Percentiles rank a stretch among this genome's conserved stretches.
Conservation (phyloP, 495 filamentous ascomycete genomes). For the Cercophora samala region DNA sequence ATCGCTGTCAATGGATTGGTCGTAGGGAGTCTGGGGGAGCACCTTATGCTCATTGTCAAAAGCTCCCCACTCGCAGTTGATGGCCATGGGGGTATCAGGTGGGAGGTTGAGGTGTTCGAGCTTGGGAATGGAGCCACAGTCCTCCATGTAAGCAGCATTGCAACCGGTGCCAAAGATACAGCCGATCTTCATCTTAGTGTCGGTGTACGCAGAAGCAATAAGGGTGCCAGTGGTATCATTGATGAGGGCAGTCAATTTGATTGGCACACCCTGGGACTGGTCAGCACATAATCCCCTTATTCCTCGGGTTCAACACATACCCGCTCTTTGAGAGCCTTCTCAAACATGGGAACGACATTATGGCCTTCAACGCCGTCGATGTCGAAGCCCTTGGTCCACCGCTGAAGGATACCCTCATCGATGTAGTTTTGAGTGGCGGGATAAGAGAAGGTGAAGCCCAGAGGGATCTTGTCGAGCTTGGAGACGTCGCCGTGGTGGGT, state of each 20-base stretch:
- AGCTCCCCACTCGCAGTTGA: conserved; percentile 98
- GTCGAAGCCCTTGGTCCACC: conserved; percentile 99
- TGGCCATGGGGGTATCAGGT: conserved; percentile 84
- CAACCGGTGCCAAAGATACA: conserved; percentile 99
- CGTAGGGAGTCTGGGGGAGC: conserved; percentile 81
- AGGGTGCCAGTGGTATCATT: conserved; percentile 99
- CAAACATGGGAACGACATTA: conserved; percentile 91
- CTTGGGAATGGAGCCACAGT: conserved; percentile 87
- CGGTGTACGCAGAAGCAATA: conserved; percentile 96
- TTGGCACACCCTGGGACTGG: conserved; percentile 67
- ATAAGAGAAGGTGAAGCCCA: conserved; percentile 99
- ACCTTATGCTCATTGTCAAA: conserved; percentile 97
- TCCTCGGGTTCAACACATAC: conserved; percentile 44
- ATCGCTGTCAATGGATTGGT: conserved; percentile 84
- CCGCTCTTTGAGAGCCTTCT: conserved; percentile 73
- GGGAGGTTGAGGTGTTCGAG: conserved; percentile 91
- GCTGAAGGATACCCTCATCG: conserved; percentile 90
- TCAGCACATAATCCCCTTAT: neutral
- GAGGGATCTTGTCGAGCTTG: conserved; percentile 63
- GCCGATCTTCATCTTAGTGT: conserved; percentile 85
- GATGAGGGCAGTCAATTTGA: conserved; percentile 89
- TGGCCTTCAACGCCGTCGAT: conserved; percentile 93
- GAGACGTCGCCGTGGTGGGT: conserved; percentile 72
- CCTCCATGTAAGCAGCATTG: conserved; percentile 97
- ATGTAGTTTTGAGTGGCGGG: conserved; percentile 95